Conservation (phyloP, 768 basidiomycete species). For the Calocera cornea region DNA sequence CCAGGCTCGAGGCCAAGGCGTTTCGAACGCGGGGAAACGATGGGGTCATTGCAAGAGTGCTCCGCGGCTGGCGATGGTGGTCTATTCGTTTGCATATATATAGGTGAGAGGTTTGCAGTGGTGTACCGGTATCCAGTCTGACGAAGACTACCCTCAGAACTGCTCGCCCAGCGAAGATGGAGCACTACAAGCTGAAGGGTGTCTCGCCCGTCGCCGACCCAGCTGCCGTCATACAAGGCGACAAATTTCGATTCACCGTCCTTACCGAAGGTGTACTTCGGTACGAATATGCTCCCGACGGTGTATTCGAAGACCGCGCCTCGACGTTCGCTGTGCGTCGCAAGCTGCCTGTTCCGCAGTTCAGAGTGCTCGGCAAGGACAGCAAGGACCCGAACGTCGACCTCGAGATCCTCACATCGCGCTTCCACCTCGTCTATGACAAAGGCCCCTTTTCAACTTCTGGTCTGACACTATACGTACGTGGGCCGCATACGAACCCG, state of each 20-base stretch:
- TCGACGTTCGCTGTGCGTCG: slow-evolving; percentile 17
- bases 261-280: slow-evolving; percentile 15
- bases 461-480: slow-evolving; percentile 7
- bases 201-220: not conserved
- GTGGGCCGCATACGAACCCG: slow-evolving; percentile 7
- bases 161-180: no score
- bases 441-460: slow-evolving; percentile 13
- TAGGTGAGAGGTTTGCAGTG: no score
- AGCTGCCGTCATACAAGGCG: not conserved
- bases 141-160: no score
- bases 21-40: no score
- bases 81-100: no score
- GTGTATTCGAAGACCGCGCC: slow-evolving; percentile 16
- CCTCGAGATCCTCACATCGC: slow-evolving; percentile 4
- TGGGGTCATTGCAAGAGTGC: no score
- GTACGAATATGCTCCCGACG: slow-evolving; percentile 13
- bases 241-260: slow-evolving; percentile 10
- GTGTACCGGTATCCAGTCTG: no score
- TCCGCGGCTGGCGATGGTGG: no score
- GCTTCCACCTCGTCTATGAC: slow-evolving; percentile 8
- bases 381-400: slow-evolving; percentile 10
- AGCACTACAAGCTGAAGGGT: not conserved
- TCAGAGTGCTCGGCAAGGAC: slow-evolving; percentile 7
- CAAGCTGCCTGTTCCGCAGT: slow-evolving; percentile 12
- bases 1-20: no score